Percentiles rank a stretch among this genome's conserved stretches.
phyloP scores from a whole-genome alignment of 768 basidiomycete genomes.

The Lepiota venenata region DNA sequence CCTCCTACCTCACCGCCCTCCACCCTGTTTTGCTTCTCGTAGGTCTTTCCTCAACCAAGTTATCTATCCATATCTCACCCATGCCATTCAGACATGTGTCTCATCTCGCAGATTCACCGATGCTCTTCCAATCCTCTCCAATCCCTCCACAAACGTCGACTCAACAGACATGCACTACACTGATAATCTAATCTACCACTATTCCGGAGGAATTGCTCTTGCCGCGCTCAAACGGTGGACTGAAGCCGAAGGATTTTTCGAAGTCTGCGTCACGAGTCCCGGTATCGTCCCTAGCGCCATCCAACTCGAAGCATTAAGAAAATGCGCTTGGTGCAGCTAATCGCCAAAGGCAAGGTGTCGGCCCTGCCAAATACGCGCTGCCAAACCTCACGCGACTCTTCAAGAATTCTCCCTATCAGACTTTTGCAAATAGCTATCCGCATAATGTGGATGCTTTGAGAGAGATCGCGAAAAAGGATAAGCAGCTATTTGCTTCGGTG shows the following conservation, averaged over 20 bases:
- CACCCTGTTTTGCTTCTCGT: conserved; percentile 70
- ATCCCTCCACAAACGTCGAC: conserved; percentile 69
- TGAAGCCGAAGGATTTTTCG: conserved; percentile 74
- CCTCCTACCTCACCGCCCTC: conserved; percentile 61
- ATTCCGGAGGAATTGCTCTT: conserved; percentile 70
- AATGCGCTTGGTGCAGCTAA: conserved; percentile 72
- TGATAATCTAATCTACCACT: conserved; percentile 85
- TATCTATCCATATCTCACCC: background rate
- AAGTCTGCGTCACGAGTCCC: conserved; percentile 69
- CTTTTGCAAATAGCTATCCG: conserved; percentile 67
- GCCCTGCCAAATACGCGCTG: conserved; percentile 76
- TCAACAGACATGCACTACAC: conserved; percentile 67
- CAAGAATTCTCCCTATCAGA: conserved; percentile 64
- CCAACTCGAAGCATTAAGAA: conserved; percentile 87
- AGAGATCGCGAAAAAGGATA: conserved; percentile 52
- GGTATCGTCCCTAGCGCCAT: conserved; percentile 58
- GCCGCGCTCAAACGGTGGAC: conserved; percentile 63
- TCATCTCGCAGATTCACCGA: conserved; percentile 46
- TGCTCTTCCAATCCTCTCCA: conserved; percentile 57
- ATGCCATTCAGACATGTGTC: conserved; percentile 48
- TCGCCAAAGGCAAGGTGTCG: conserved; percentile 68
- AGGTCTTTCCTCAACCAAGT: conserved; percentile 17
- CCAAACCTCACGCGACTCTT: conserved; percentile 52
- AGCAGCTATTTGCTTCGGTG: conserved; percentile 48
- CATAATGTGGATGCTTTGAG: conserved; percentile 42